phyloP scores from a whole-genome alignment of 345 rosid species.

The Corchorus olitorius region DNA sequence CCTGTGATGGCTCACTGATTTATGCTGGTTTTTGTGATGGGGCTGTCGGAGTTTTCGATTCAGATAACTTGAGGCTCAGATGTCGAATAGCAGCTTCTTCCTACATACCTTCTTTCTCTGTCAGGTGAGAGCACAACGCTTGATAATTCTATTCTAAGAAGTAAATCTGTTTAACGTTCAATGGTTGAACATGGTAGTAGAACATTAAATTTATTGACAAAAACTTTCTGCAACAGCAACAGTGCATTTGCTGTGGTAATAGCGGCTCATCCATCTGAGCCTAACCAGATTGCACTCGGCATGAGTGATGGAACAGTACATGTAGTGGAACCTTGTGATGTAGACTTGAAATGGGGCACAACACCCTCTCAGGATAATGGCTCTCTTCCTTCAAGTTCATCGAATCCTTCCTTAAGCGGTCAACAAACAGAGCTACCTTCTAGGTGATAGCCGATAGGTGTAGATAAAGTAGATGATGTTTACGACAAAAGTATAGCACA shows the following conservation, averaged over 20 bases:
- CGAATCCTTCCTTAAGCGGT: slow-evolving; percentile 46
- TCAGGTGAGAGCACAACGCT: slow-evolving; percentile 28
- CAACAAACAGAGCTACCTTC: slow-evolving; percentile 44
- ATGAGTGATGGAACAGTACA: slow-evolving; percentile 65
- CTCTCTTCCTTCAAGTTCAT: slow-evolving; percentile 41
- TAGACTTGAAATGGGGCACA: slow-evolving; percentile 51
- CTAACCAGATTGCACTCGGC: slow-evolving; percentile 65
- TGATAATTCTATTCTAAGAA: not conserved
- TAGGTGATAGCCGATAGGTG: slow-evolving; percentile 28
- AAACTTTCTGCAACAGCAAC: slow-evolving; percentile 27
- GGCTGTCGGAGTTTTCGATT: slow-evolving; percentile 57
- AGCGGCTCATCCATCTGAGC: slow-evolving; percentile 65
- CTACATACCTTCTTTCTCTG: slow-evolving; percentile 34
- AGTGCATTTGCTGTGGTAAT: slow-evolving; percentile 47
- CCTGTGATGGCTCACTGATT: slow-evolving; percentile 46
- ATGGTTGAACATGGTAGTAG: not conserved
- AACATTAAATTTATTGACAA: not conserved
- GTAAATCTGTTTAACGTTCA: not conserved
- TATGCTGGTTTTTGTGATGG: slow-evolving; percentile 54
- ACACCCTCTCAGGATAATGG: slow-evolving; percentile 44
- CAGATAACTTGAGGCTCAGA: slow-evolving; percentile 46
- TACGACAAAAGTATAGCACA: not conserved
- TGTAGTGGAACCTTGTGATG: slow-evolving; percentile 56
- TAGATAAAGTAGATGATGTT: slow-evolving; percentile 2
- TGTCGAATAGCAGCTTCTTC: slow-evolving; percentile 57